Evolutionary conservation across 352 stramenopile species (phyloP).

Genomic region (Globisporangium takayamanum): DNA sequence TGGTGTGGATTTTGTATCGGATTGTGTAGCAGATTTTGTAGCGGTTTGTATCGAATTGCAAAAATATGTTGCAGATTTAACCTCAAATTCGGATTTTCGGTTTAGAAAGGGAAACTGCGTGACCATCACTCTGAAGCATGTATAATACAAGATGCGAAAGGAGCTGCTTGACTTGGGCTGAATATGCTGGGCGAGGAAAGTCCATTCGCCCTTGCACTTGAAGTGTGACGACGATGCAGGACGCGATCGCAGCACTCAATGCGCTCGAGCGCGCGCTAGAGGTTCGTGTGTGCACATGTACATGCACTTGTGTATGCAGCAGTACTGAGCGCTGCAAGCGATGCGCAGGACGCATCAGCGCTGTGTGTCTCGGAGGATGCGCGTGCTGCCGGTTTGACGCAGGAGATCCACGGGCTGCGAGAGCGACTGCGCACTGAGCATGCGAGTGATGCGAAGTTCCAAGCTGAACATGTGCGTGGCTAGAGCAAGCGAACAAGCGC

Average conservation of each 20-base stretch:
- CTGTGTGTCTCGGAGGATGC: constrained; percentile 10
- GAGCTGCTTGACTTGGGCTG: too few relatives aligned
- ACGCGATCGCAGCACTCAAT: constrained; percentile 22
- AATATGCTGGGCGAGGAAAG: constrained; percentile 1
- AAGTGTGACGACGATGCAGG: constrained; percentile 15
- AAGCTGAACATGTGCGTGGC: background rate
- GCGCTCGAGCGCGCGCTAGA: constrained; percentile 26
- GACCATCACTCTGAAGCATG: too few relatives aligned
- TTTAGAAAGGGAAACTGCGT: too few relatives aligned
- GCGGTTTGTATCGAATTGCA: too few relatives aligned
- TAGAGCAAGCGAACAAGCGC: too few relatives aligned
- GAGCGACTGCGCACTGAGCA: constrained; percentile 7
- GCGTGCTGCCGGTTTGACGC: constrained; percentile 1
- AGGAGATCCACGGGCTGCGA: constrained; percentile 14
- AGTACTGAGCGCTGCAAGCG: background rate
- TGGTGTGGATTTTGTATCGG: background rate
- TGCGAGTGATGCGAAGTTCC: background rate
- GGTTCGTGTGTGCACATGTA: constrained; percentile 9
- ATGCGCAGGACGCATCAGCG: constrained; percentile 8
- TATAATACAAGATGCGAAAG: too few relatives aligned
- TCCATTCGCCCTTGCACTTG: constrained; percentile 18
- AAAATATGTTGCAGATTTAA: too few relatives aligned
- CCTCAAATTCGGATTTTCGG: too few relatives aligned
- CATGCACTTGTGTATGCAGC: background rate
- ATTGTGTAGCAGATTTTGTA: background rate